A percentile compares a stretch with the other conserved stretches of the same genome.
These are phyloP conservation scores for Phyllosticta citribraziliensis DNA, from an alignment of 2,329 filamentous ascomycete genomes.

Conservation along the genomic window DNA sequence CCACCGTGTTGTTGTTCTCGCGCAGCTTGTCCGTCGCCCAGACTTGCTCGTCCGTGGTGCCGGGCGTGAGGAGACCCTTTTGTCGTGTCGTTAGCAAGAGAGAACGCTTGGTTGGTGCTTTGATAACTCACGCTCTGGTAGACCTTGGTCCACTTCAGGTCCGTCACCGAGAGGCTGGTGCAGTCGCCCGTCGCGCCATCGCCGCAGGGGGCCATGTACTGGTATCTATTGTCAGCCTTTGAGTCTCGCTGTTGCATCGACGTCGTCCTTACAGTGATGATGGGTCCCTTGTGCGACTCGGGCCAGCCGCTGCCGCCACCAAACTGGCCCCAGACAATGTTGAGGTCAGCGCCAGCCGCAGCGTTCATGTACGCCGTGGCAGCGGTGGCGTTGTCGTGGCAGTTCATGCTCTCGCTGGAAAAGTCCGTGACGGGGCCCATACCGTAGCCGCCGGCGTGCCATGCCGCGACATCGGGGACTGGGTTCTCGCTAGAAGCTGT, in stretches of 20 bases:
- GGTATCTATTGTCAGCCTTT: conserved; percentile 2
- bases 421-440: conserved; percentile 5
- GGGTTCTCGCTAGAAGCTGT: neutral
- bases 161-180: conserved; percentile 20
- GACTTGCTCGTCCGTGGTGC: conserved; percentile 26
- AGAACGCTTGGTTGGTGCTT: conserved; percentile 21
- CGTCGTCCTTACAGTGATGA: neutral
- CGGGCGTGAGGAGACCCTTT: conserved; percentile 20
- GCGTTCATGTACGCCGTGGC: conserved; percentile 7
- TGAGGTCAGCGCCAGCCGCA: conserved; percentile 3
- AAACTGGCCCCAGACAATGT: conserved; percentile 4
- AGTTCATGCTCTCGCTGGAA: neutral
- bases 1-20: conserved; percentile 18
- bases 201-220: conserved; percentile 21
- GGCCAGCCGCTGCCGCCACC: neutral
- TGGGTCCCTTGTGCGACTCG: conserved; percentile 5
- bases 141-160: conserved; percentile 27
- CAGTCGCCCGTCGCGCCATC: conserved; percentile 21
- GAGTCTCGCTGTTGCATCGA: conserved; percentile 18
- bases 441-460: conserved; percentile 5
- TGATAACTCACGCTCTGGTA: conserved; percentile 15
- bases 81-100: conserved; percentile 14
- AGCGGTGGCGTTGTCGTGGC: conserved; percentile 1
- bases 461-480: conserved; percentile 7
- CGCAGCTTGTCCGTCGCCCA: conserved; percentile 19